Evolutionary conservation across 2,329 filamentous ascomycete genomes (phyloP), one percentile per base, ranked within the genome.

Genomic region (Aureobasidium sp.): DNA sequence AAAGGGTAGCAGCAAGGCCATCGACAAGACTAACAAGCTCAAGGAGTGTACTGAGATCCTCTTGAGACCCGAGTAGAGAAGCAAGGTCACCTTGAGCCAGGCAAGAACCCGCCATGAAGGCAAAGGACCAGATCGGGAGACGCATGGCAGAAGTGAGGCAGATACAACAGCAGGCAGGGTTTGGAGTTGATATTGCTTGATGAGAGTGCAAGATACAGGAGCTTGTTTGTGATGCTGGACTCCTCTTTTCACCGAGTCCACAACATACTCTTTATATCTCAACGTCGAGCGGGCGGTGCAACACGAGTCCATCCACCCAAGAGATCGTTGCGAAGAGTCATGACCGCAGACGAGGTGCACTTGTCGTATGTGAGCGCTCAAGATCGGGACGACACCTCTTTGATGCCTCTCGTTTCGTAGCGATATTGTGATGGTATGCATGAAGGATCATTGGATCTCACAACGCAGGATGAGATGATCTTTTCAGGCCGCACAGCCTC

Each of bases 1-100:
- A 58, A 6, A 71, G 63, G 12, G 59, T 63, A 17, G 68, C 62
- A 4, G 66, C 62, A 6, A 69, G 59, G 11, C 60, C 59, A 3
- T 61, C 57, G 6, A 65, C 56, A 17, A 62, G 54, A 17, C 57
- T 19, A 25, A 62, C 60, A 8, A 63, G 58, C 35, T 60, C 55
- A 10, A 61, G 55, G 6, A 63, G 51, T 2, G 60, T 61, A 52
- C 59, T 61, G 50, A 62, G 59, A 25, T 63, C 61, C 14, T 53
- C 21, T 30, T 63, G 61, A 8, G 58, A 59, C 24, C 56, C 53
- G 14, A 63, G 59, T 10, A 63, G 59, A 2, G 45, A 53, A 24
- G 56, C 57, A 53, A 52, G 56, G 39, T 56, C 51, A 19, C 42
- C 55, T 21, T 53, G 49, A 35, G 56, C 54, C 22, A 55, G 37